Percentiles rank a stretch among this genome's conserved stretches.
These are phyloP conservation scores for Claviceps digitariae DNA, from an alignment of 2,329 filamentous ascomycete genomes.

Conservation along the genomic window DNA sequence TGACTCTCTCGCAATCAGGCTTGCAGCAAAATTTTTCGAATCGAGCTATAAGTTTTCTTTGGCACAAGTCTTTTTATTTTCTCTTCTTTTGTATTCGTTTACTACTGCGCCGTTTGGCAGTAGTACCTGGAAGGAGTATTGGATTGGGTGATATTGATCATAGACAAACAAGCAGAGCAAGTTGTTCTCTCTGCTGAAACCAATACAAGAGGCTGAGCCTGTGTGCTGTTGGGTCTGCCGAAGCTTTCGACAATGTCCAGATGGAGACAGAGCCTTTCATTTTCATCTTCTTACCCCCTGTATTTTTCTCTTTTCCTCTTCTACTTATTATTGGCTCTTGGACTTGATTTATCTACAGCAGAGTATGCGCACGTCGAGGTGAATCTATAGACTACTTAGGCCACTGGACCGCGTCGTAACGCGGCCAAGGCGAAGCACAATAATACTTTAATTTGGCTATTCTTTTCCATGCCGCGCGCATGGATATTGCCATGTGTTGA, in stretches of 20 bases:
- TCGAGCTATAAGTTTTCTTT: slow-evolving; percentile 13
- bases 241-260: not conserved
- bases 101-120: not conserved
- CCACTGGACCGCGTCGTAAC: not conserved
- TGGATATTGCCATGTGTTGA: no score
- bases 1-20: slow-evolving; percentile 9
- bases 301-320: not conserved
- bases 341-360: slow-evolving; percentile 1
- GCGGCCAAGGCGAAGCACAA: not conserved
- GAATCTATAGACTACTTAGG: not conserved
- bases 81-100: slow-evolving; percentile 10
- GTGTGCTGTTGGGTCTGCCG: not conserved
- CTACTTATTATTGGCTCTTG: not conserved
- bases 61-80: slow-evolving; percentile 3
- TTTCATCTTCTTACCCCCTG: not conserved
- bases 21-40: slow-evolving; percentile 15
- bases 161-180: not conserved
- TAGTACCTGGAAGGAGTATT: slow-evolving; percentile 2
- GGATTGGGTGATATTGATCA: not conserved
- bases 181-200: not conserved
- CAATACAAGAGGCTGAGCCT: not conserved
- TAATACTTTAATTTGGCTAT: slow-evolving; percentile 5
- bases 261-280: not conserved
- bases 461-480: not conserved
- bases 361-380: not conserved